Conservation (phyloP, 768 basidiomycete genomes). For the Macrocybe gigantea region DNA sequence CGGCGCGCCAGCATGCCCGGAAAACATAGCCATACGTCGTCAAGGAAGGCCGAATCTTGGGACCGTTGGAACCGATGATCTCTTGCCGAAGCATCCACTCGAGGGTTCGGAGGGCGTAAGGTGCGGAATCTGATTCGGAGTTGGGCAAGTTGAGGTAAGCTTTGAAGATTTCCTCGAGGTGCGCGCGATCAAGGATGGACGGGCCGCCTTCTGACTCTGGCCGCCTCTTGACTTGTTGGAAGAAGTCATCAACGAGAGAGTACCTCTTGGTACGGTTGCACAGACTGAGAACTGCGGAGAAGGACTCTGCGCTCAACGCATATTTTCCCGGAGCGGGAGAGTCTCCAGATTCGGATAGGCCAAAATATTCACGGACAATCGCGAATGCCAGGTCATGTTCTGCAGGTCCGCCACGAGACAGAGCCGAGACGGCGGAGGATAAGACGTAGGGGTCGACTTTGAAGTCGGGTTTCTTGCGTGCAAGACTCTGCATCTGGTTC, state of each 20-base stretch:
- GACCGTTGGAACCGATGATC: slow-evolving; percentile 35
- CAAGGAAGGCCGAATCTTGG: slow-evolving; percentile 39
- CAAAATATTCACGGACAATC: slow-evolving; percentile 57
- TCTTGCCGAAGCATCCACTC: slow-evolving; percentile 67
- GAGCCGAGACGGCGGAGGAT: slow-evolving; percentile 44
- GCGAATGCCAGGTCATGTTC: slow-evolving; percentile 67
- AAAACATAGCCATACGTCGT: slow-evolving; percentile 59
- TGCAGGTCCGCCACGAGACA: slow-evolving; percentile 46
- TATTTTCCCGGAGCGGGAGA: slow-evolving; percentile 28
- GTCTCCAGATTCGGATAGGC: slow-evolving; percentile 46
- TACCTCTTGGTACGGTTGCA: slow-evolving; percentile 47
- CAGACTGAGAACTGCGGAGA: slow-evolving; percentile 49
- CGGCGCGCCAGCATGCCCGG: slow-evolving; percentile 54
- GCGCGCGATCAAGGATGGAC: slow-evolving; percentile 40
- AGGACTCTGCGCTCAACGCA: slow-evolving; percentile 37
- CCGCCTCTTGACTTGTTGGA: slow-evolving; percentile 50
- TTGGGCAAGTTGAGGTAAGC: slow-evolving; percentile 42
- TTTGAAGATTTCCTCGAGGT: slow-evolving; percentile 58
- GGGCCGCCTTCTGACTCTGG: slow-evolving; percentile 30
- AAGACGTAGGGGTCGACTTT: slow-evolving; percentile 50
- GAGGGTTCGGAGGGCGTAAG: slow-evolving; percentile 49
- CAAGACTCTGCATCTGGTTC: slow-evolving; percentile 51
- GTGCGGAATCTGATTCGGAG: slow-evolving; percentile 24
- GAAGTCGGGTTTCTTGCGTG: slow-evolving; percentile 39
- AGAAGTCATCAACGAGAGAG: slow-evolving; percentile 47